phyloP scores from a whole-genome alignment of 1,284 basidiomycete species.

The Cutaneotrichosporon dermatis region DNA sequence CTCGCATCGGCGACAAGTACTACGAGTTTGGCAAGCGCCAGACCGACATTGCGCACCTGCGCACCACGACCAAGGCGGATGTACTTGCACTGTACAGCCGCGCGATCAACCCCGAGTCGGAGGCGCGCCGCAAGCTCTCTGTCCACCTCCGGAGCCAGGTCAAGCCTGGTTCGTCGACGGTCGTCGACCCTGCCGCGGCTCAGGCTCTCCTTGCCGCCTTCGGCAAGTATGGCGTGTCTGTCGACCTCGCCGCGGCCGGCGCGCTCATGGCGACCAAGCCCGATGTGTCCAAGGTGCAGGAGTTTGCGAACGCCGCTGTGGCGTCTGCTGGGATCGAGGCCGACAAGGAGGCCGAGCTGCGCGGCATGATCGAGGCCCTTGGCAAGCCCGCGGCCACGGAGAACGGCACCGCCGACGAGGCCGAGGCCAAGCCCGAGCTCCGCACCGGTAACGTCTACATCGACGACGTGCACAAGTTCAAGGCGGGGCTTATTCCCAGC shows the following conservation, averaged over 20 bases:
- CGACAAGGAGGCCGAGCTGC: constrained; percentile 54
- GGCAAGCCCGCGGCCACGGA: constrained; percentile 53
- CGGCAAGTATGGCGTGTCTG: constrained; percentile 54
- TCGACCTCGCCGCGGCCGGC: constrained; percentile 53
- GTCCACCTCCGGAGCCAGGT: constrained; percentile 68
- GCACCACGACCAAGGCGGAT: constrained; percentile 67
- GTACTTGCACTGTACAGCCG: constrained; percentile 69
- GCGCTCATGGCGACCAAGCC: constrained; percentile 55
- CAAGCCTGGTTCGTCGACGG: constrained; percentile 30
- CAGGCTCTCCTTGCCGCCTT: constrained; percentile 61
- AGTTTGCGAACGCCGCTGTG: constrained; percentile 51
- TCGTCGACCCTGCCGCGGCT: constrained; percentile 64
- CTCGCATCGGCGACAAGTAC: constrained; percentile 68
- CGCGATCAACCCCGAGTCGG: constrained; percentile 66
- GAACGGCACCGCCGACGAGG: constrained; percentile 15
- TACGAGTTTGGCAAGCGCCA: constrained; percentile 68
- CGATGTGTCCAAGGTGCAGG: constrained; percentile 53
- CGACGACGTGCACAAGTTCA: constrained; percentile 68
- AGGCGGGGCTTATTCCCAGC: constrained; percentile 55
- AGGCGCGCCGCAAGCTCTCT: constrained; percentile 70
- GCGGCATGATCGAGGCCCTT: constrained; percentile 57
- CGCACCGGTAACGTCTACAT: constrained; percentile 60
- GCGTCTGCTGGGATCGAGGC: constrained; percentile 31
- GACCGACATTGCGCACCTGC: constrained; percentile 63
- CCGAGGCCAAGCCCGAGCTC: constrained; percentile 53